Conservation (phyloP, 1,284 basidiomycete species). For the Takashimella tepidaria region DNA sequence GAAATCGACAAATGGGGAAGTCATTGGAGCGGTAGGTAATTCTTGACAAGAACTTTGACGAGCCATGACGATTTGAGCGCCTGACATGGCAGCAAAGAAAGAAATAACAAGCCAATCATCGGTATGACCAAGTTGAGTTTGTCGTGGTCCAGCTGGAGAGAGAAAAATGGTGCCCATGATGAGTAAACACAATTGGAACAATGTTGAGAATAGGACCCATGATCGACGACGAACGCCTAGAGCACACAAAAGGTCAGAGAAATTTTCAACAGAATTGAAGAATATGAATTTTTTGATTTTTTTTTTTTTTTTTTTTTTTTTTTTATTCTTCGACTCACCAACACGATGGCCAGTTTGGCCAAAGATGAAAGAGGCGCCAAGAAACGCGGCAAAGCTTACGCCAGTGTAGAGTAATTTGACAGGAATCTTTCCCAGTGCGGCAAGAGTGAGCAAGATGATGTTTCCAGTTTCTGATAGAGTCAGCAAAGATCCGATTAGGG, state of each 20-base stretch:
- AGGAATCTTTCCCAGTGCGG: constrained; percentile 27
- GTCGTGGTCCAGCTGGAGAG: constrained; percentile 24
- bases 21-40: constrained; percentile 42
- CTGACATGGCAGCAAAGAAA: constrained; percentile 42
- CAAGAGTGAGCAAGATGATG: constrained; percentile 45
- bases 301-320: not conserved
- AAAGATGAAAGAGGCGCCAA: constrained; percentile 33
- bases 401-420: constrained; percentile 31
- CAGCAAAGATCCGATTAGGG: no score
- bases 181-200: constrained; percentile 27
- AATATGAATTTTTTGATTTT: not conserved
- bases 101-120: constrained; percentile 39
- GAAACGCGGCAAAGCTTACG: constrained; percentile 36
- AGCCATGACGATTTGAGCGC: constrained; percentile 45
- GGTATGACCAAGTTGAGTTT: constrained; percentile 17
- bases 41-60: constrained; percentile 34
- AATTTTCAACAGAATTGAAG: constrained; percentile 1
- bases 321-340: constrained; percentile 19
- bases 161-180: constrained; percentile 31
- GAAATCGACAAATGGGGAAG: constrained; percentile 43
- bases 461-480: constrained; percentile 36
- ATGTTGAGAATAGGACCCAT: constrained; percentile 33
- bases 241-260: constrained; percentile 12
- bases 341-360: constrained; percentile 40
- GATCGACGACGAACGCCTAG: constrained; percentile 32